Evolutionary conservation across 345 rosid genomes (phyloP).

Genomic region (Syzygium aqueum): DNA sequence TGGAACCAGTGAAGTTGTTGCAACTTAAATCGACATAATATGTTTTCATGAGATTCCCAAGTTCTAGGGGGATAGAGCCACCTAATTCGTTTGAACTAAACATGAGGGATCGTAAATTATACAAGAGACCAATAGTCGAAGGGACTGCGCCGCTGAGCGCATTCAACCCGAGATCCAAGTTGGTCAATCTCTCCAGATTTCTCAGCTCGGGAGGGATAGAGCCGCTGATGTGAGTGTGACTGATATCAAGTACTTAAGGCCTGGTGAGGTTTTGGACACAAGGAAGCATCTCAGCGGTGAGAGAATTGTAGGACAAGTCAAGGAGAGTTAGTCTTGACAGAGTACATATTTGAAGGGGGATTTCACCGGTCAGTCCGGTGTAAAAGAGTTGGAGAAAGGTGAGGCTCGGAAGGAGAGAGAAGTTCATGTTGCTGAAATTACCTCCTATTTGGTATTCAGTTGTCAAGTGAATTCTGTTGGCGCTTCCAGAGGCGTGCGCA

Average conservation of each 20-base stretch:
- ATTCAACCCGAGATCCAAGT: neutral
- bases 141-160: neutral
- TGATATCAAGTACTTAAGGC: neutral
- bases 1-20: neutral
- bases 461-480: fast-evolving
- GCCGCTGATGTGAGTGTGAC: too few species aligned
- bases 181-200: too few species aligned
- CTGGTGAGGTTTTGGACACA: too few species aligned
- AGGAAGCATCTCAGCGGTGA: too few species aligned
- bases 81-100: neutral
- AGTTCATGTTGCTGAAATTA: neutral
- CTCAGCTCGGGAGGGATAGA: too few species aligned
- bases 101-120: neutral
- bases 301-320: too few species aligned
- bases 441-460: neutral
- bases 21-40: neutral
- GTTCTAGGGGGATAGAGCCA: neutral
- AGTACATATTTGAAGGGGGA: neutral
- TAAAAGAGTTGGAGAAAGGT: too few species aligned
- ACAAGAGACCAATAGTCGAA: too few species aligned
- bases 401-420: slow-evolving; percentile 11
- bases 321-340: neutral
- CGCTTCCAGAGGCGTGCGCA: neutral
- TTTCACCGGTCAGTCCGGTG: too few species aligned
- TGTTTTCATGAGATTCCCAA: neutral